Evolutionary conservation across 164 flowering plant species (phyloP).

Genomic region (Taxillus chinensis): DNA sequence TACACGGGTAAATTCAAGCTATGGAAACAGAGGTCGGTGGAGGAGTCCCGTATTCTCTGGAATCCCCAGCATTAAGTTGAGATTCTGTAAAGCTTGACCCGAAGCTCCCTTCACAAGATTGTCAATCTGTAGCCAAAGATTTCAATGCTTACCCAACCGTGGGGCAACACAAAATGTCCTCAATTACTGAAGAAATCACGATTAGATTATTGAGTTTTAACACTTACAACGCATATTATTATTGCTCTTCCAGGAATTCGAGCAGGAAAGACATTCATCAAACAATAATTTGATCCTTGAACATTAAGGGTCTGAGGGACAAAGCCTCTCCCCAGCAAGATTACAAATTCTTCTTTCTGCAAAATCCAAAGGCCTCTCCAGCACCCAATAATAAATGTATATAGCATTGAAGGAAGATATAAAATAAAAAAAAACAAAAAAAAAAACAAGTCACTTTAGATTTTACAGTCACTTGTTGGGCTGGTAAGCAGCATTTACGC

Average conservation of each 20-base stretch:
- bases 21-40: constrained; percentile 76
- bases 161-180: not conserved
- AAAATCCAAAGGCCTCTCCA: not conserved
- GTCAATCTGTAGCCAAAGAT: constrained; percentile 62
- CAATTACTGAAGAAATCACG: not conserved
- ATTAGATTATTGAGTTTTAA: not conserved
- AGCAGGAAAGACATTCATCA: constrained; percentile 79
- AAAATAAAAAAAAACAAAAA: not conserved
- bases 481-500: no score
- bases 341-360: constrained; percentile 83
- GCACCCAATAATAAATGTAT: not conserved
- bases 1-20: not conserved
- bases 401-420: not conserved
- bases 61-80: constrained; percentile 87
- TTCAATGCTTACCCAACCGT: not conserved
- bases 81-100: constrained; percentile 96
- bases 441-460: no score
- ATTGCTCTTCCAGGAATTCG: constrained; percentile 91
- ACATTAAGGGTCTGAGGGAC: constrained; percentile 81
- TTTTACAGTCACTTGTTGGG: no score
- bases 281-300: constrained; percentile 82
- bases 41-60: constrained; percentile 72
- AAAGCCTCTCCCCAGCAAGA: constrained; percentile 51
- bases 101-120: constrained; percentile 99
- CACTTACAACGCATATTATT: constrained; percentile 82